Conservation (phyloP, 108 stramenopile species). For the Pseudonitzschia pungens region DNA sequence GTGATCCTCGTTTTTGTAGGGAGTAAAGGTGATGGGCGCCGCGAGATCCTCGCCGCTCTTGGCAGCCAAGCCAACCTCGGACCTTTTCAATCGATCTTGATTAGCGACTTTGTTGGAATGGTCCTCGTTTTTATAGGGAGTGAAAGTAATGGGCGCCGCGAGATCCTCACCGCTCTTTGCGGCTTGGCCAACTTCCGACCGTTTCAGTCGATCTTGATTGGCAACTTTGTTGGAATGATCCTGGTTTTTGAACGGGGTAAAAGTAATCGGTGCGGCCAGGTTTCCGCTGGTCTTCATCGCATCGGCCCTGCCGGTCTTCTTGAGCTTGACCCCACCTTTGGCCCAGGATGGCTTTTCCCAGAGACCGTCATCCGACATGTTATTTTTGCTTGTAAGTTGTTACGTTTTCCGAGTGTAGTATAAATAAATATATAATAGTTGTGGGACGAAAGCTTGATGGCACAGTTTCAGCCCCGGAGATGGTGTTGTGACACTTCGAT, state of each 20-base stretch:
- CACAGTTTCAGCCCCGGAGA: too few relatives aligned
- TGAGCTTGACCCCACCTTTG: constrained; percentile 34
- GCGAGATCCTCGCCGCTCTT: constrained; percentile 34
- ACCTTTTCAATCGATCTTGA: constrained; percentile 1
- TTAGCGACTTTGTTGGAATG: constrained; percentile 34
- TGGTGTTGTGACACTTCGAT: too few relatives aligned
- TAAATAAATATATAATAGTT: too few relatives aligned
- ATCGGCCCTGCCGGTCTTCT: constrained; percentile 27
- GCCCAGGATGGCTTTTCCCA: constrained; percentile 44
- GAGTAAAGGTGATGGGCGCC: constrained; percentile 40
- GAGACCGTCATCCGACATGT: constrained; percentile 22
- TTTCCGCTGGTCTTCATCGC: constrained; percentile 33
- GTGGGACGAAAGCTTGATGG: too few relatives aligned
- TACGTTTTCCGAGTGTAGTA: too few relatives aligned
- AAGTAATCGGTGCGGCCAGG: constrained; percentile 40
- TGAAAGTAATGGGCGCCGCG: constrained; percentile 35
- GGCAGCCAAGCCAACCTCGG: constrained; percentile 28
- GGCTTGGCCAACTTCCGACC: constrained; percentile 20
- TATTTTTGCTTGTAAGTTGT: too few relatives aligned
- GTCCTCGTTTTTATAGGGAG: constrained; percentile 34
- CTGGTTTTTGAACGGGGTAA: constrained; percentile 37
- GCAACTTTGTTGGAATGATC: constrained; percentile 40
- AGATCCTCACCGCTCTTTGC: constrained; percentile 31
- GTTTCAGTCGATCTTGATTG: constrained; percentile 13
- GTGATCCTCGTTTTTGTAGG: constrained; percentile 38